A percentile compares a stretch with the other conserved stretches of the same genome.
Conservation (phyloP, 805 yeast genomes). For the Candida nitratophila region DNA sequence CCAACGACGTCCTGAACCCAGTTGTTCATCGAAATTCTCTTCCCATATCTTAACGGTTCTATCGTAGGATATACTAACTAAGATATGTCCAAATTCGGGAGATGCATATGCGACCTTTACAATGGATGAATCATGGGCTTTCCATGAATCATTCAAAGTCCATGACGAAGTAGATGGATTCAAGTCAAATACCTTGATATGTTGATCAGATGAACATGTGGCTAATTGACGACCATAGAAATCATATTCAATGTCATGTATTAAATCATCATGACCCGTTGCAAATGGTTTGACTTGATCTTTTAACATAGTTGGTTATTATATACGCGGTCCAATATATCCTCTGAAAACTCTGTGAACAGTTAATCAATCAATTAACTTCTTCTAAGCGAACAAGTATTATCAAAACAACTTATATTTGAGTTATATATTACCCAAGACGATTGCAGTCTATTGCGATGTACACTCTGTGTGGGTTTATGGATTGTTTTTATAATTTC, state of each 20-base stretch:
- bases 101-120: conserved; percentile 87
- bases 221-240: conserved; percentile 91
- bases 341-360: too few relatives aligned
- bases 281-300: conserved; percentile 59
- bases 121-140: conserved; percentile 88
- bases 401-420: too few relatives aligned
- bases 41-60: conserved; percentile 88
- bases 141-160: conserved; percentile 86
- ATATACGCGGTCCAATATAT: background rate
- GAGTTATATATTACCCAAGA: too few relatives aligned
- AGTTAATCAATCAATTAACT: too few relatives aligned
- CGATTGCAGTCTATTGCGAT: too few relatives aligned
- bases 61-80: conserved; percentile 88
- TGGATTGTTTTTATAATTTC: too few relatives aligned
- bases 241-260: conserved; percentile 87
- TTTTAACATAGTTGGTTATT: background rate
- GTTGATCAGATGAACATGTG: conserved; percentile 93
- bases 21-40: conserved; percentile 72
- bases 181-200: conserved; percentile 79
- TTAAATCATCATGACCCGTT: conserved; percentile 89
- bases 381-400: too few relatives aligned
- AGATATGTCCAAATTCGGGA: conserved; percentile 83
- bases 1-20: conserved; percentile 83
- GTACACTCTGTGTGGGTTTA: too few relatives aligned
- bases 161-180: conserved; percentile 63